Percentiles rank a stretch among this genome's conserved stretches.
Evolutionary conservation across 495 filamentous ascomycete genomes (phyloP).

Genomic region (Neurospora sp.): DNA sequence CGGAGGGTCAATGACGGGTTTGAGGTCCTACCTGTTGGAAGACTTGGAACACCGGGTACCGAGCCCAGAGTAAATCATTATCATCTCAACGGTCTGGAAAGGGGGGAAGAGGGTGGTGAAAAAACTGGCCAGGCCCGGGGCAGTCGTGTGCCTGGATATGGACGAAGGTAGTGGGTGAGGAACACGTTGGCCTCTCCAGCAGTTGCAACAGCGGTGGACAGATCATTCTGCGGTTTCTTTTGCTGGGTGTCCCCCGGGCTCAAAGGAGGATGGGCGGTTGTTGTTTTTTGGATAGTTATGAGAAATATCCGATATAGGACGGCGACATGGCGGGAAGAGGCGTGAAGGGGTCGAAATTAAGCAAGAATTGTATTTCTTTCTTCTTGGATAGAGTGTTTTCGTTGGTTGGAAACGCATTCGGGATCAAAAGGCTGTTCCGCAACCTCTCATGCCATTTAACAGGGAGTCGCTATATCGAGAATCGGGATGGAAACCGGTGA

Average conservation of each 20-base stretch:
- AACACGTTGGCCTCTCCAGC: not conserved
- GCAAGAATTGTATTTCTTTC: not conserved
- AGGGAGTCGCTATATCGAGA: not conserved
- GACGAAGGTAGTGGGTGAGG: not conserved
- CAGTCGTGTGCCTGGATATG: not conserved
- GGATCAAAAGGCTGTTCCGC: not conserved
- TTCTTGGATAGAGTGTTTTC: not conserved
- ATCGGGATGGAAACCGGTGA: not conserved
- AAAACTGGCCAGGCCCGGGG: not conserved
- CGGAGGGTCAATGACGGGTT: conserved; percentile 54
- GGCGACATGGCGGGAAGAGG: not conserved
- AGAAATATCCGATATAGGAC: not conserved
- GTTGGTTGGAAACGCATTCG: not conserved
- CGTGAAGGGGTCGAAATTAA: not conserved
- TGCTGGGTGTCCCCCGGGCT: not conserved
- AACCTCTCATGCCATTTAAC: not conserved
- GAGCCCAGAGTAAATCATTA: not conserved
- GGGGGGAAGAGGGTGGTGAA: conserved; percentile 4
- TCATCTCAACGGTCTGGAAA: not conserved
- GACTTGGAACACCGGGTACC: conserved; percentile 19
- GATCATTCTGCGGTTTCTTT: not conserved
- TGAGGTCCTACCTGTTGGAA: conserved; percentile 50
- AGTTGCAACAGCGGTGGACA: not conserved
- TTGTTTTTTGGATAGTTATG: not conserved
- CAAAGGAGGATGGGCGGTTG: not conserved